phyloP scores from a whole-genome alignment of 2,329 filamentous ascomycete species.

The Pseudocercospora crystallina region DNA sequence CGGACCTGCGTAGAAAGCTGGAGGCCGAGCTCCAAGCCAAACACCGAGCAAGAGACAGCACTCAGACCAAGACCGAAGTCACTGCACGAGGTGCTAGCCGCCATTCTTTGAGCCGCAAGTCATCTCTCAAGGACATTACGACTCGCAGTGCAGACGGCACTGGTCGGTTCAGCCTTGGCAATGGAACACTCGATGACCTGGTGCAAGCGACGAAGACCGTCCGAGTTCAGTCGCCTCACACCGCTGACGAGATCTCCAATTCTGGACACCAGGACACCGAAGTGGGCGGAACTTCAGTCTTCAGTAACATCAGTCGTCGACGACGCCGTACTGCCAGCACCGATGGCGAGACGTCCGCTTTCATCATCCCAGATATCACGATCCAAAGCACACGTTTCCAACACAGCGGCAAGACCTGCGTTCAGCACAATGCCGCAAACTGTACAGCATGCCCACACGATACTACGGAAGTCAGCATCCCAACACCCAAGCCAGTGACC shows the following conservation, averaged over 20 bases:
- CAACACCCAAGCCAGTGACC: slow-evolving; percentile 36
- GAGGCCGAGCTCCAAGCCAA: slow-evolving; percentile 49
- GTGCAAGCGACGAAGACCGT: slow-evolving; percentile 34
- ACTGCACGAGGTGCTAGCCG: slow-evolving; percentile 41
- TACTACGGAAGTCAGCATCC: slow-evolving; percentile 42
- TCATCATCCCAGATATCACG: slow-evolving; percentile 64
- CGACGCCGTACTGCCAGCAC: slow-evolving; percentile 47
- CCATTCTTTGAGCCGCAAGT: slow-evolving; percentile 50
- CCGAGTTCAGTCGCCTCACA: slow-evolving; percentile 38
- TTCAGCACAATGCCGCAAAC: slow-evolving; percentile 48
- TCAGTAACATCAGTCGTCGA: slow-evolving; percentile 52
- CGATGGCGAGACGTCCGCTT: slow-evolving; percentile 59
- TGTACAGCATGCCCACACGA: slow-evolving; percentile 54
- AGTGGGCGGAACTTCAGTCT: slow-evolving; percentile 44
- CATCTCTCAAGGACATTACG: slow-evolving; percentile 55
- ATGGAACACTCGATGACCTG: slow-evolving; percentile 27
- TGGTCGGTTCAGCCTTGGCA: slow-evolving; percentile 28
- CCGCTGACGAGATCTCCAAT: slow-evolving; percentile 33
- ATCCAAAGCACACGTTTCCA: slow-evolving; percentile 35
- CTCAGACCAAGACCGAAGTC: slow-evolving; percentile 35
- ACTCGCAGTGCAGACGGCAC: slow-evolving; percentile 36
- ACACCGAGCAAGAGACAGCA: background rate
- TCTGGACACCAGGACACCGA: slow-evolving; percentile 28
- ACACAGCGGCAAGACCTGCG: slow-evolving; percentile 19
- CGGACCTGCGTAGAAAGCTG: slow-evolving; percentile 53